Base-by-base conservation (phyloP, 179 eudicot genomes). In the Monotropa hypopitys region DNA sequence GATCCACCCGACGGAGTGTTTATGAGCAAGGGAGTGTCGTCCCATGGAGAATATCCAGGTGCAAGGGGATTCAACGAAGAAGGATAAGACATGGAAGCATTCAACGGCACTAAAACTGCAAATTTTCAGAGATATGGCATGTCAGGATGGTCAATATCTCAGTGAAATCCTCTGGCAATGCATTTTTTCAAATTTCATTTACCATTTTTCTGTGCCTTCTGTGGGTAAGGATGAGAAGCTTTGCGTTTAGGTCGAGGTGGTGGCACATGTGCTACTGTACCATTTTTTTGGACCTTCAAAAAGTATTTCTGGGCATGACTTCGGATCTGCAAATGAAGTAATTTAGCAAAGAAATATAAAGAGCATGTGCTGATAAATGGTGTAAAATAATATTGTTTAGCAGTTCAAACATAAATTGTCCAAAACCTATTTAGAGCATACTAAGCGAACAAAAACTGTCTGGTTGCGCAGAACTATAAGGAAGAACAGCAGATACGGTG, bases 301-400 rank as follows among this genome's bases (percentile, higher is more conserved):
- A 93, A 93, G 81, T 92, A 92, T 78, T 93, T 93, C 82, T 93
- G 98, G 56, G 98, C 98, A 87, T 93, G 98, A 78, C 98, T 93
- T 30, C 98, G 92, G 35, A 93, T 93, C 98, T 93, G 86, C 74
- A 80, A 81, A 82, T 38, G 30, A 7, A 51, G 77, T 28, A 59
- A 45, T 33, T 66, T 30, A 75, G 70, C 54, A 77, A 20, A 56
- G 66, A 74, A 77, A 63, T 8, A 45, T 28, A 51, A 47, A 50
- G 61, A 66, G 40, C 51, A 8, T 26, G n/a, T 50, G 57, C 42
- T 51, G n/a, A 49, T 50, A 33, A 15, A 66, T 50, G 21, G 30
- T 38, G 10, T 20, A 59, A 51, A 42, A 38, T 33, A 75, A 40
- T 42, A 57, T 56, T 51, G 33, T 35, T 73, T 11, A 70, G 72